Base-by-base conservation (phyloP, 2,329 filamentous ascomycete species). In the Magnaporthales sp. region DNA sequence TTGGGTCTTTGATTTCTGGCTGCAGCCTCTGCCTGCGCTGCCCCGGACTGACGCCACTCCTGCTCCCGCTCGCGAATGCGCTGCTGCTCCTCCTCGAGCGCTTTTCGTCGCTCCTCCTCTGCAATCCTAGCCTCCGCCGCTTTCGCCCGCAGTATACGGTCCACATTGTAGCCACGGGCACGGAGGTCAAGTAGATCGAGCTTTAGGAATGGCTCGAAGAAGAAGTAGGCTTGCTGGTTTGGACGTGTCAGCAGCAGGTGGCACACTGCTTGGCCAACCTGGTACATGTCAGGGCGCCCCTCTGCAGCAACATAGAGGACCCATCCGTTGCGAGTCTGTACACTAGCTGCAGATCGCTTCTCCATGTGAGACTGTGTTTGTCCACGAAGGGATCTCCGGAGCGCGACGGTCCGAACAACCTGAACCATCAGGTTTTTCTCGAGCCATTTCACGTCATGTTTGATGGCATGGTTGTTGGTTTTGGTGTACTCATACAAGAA, bases 151-250 rank as follows among this genome's bases (percentile, higher is more conserved):
- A 99, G 83, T 69, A 99, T 98, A 64, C 95, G 90, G 73, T 97
- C 92, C 54, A 99, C 95, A 71, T 99, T 98, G 81, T 97, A 98
- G 1, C 95, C 95, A 70, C 95, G 92, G 68, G 89, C 88, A 72
- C 92, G 89, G 56, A 99, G 80, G 65, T 93, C 89, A 62, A 91
- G 85, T 27, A 99, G 82, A 71, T 94, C 92, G 9, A 95, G 88
- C 67, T 91, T 94, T 51, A 99, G 80, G 69, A 99, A 90, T 66
- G 92, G 93, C 77, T 98, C 95, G 67, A 99, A 87, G 66, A 95
- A 94, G 67, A 97, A 85, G 66, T 92, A 92, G 2, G 94, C 93
- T 74, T 96, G 91, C 72, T 96, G 91, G 70, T 91, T 94, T 8
- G 94, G 93, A 26, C 92, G 86, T 65, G 87, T 86, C 63, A 99